Evolutionary conservation across 2,329 filamentous ascomycete species (phyloP), one percentile per base, ranked within the genome.

Genomic region (Chalaropsis thielavioides): DNA sequence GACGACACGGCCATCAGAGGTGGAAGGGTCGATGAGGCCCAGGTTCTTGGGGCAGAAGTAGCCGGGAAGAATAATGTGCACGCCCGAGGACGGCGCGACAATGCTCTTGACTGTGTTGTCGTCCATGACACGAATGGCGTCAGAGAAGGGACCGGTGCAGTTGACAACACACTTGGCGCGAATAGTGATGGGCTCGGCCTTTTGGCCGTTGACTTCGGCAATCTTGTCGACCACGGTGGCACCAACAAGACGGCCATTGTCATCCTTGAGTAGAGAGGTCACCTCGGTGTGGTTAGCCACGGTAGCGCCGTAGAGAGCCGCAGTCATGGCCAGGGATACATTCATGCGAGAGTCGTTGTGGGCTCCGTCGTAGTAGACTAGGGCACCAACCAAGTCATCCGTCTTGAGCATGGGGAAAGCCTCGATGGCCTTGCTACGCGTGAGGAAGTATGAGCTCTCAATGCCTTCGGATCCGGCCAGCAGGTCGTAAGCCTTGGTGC

Each of bases 271-370:
- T 46, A 95, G 79, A 51, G 81, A 78, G 5, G 86, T 92, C 64
- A 95, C 89, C 74, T 94, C 88, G 71, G 90, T 78, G 75, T 95
- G 88, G 75, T 92, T 95, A 67, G 90, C 83, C 46, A 94, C 83
- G 3, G 89, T 95, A 64, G 85, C 84, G 40, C 90, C 90, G 72
- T 94, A 95, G 54, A 95, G 77, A n/a, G 90, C 89, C 65, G 90
- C 89, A 19, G 90, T 95, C 84, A 92, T 89, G 22, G 89, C 90
- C 66, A 95, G 80, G 8, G 89, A 92, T 35, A 94, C 87, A 72
- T 95, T 95, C 90, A 95, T 95, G 61, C 90, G 84, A 22, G 90
- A 94, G 74, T 95, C 90, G 72, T 95, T 95, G 76, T 95, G 90
- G 38, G 89, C 89, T 70, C 90, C 90, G 76, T 95, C 90, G 73